These are phyloP conservation scores for Dactylellina cionopaga DNA, from an alignment of 2,329 filamentous ascomycete genomes.

Conservation along the genomic window DNA sequence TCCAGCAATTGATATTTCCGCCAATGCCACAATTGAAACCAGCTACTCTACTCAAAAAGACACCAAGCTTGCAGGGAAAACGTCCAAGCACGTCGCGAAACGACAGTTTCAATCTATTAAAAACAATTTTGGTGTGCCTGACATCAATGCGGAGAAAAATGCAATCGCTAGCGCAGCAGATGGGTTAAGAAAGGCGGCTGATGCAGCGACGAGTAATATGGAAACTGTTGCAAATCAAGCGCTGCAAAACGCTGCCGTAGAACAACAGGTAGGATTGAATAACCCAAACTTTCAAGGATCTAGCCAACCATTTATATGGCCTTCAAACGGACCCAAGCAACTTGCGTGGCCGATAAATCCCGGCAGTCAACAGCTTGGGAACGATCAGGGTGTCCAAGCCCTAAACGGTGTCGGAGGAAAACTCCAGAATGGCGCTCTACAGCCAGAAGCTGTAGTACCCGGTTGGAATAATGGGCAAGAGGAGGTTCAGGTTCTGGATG, in stretches of 20 bases:
- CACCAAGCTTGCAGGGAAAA: neutral
- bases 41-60: neutral
- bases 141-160: conserved; percentile 20
- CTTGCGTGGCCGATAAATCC: conserved; percentile 8
- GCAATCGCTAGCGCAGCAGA: conserved; percentile 20
- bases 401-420: neutral
- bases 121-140: too few relatives aligned
- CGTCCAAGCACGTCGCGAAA: conserved; percentile 15
- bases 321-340: conserved; percentile 2
- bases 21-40: neutral
- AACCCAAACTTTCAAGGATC: conserved; percentile 12
- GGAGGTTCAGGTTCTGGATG: neutral
- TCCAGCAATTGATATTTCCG: neutral
- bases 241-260: conserved; percentile 19
- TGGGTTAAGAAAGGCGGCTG: conserved; percentile 14
- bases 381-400: too few relatives aligned
- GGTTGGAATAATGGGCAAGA: neutral
- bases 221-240: conserved; percentile 12
- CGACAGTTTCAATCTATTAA: conserved; percentile 17
- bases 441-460: neutral
- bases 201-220: conserved; percentile 18
- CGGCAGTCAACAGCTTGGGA: neutral
- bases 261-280: conserved; percentile 12
- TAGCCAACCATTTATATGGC: conserved; percentile 19
- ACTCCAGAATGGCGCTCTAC: neutral